These are phyloP conservation scores for Dactylonectria estremocensis DNA, from an alignment of 2,329 filamentous ascomycete genomes.

Conservation along the genomic window DNA sequence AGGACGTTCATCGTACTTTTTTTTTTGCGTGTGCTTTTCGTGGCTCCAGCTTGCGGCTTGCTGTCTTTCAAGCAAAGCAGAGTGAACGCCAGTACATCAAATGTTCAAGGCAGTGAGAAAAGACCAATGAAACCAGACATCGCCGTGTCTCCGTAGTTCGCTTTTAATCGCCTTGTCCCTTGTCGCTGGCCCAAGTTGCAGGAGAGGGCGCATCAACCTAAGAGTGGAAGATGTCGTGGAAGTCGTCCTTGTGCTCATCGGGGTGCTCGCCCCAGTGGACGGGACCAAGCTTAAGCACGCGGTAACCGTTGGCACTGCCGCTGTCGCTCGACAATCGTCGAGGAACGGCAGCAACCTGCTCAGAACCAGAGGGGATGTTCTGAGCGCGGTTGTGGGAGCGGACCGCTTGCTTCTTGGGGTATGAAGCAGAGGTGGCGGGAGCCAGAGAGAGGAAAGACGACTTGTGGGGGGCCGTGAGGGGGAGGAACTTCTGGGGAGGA, in stretches of 20 bases:
- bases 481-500: slow-evolving; percentile 48
- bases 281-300: slow-evolving; percentile 75
- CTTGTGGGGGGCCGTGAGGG: slow-evolving; percentile 44
- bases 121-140: slow-evolving; percentile 29
- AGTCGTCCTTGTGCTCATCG: slow-evolving; percentile 71
- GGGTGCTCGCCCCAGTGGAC: slow-evolving; percentile 75
- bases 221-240: slow-evolving; percentile 63
- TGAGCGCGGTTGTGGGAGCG: slow-evolving; percentile 46
- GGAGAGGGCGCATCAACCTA: slow-evolving; percentile 41
- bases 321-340: slow-evolving; percentile 67
- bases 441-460: slow-evolving; percentile 69
- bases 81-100: slow-evolving; percentile 14
- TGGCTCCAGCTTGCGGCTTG: slow-evolving; percentile 7
- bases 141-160: slow-evolving; percentile 33
- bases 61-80: slow-evolving; percentile 20
- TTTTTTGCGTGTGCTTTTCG: slow-evolving; percentile 17
- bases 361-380: slow-evolving; percentile 43
- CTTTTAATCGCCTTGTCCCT: slow-evolving; percentile 12
- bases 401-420: slow-evolving; percentile 61
- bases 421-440: slow-evolving; percentile 71
- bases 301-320: slow-evolving; percentile 57
- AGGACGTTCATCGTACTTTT: slow-evolving; percentile 10
- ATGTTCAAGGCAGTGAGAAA: slow-evolving; percentile 16
- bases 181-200: slow-evolving; percentile 19
- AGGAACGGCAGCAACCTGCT: slow-evolving; percentile 40